A percentile compares a stretch with the other conserved stretches of the same genome.
Conservation (phyloP, 2,329 filamentous ascomycete species). For the Lecanicillium sp. region DNA sequence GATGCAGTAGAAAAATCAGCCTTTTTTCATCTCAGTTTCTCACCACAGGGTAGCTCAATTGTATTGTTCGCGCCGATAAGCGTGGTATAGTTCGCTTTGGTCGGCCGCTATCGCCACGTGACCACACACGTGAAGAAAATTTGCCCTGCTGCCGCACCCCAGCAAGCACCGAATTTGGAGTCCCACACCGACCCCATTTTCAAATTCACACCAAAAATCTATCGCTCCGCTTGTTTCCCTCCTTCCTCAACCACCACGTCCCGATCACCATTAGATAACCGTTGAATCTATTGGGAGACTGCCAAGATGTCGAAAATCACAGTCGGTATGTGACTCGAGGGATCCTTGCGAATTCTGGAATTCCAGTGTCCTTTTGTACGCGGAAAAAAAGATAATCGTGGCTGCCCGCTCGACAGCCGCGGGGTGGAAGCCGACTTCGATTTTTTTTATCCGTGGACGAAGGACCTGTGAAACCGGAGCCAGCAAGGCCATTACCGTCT, state of each 20-base stretch:
- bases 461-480: too few species aligned
- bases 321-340: constrained; percentile 46
- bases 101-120: constrained; percentile 19
- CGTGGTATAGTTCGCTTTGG: too few species aligned
- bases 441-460: too few species aligned
- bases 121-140: constrained; percentile 22
- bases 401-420: too few species aligned
- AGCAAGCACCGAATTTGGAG: constrained; percentile 16
- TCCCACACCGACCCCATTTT: constrained; percentile 17
- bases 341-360: neutral
- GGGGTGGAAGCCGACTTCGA: too few species aligned
- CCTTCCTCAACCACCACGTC: constrained; percentile 19
- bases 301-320: constrained; percentile 83
- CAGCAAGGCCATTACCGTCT: too few species aligned
- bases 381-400: too few species aligned
- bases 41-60: neutral
- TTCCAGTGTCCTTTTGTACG: too few species aligned
- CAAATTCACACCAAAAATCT: constrained; percentile 17
- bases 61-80: too few species aligned
- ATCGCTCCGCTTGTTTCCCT: constrained; percentile 9
- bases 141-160: constrained; percentile 22
- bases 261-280: constrained; percentile 63
- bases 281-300: constrained; percentile 75
- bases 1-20: too few species aligned
- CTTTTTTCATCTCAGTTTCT: neutral